Evolutionary conservation across 306 rosid species (phyloP), one percentile per base, ranked within the genome.

Genomic region (Lathyrus oleraceus): DNA sequence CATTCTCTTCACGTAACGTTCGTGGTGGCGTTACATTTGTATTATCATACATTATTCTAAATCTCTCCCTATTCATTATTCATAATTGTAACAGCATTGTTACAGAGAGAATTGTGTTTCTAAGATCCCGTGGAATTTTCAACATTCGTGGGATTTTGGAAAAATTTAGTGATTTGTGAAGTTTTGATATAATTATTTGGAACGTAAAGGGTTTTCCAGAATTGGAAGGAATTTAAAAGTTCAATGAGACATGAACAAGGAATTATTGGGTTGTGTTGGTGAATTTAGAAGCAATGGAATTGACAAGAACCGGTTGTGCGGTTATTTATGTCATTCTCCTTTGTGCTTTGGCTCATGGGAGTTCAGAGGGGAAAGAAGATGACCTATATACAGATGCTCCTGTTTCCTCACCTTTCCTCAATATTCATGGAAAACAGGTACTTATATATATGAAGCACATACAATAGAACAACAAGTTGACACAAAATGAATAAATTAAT

Each of bases 221-320:
- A 56, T 25, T 25, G 59, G 32, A 43, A 40, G 61, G 70, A 58
- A 6, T 27, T 58, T 56, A 5, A 10, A 69, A 76, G 56, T 81
- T 81, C 80, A 67, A 87, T 89, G 96, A 85, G 87, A 92, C 73
- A 92, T 87, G 96, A 90, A 59, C 49, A 48, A 44, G 9, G 79
- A 79, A 49, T 54, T 57, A 1, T 15, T 11, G 58, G 49, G 49
- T 68, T 68, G 79, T 61, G 39, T 68, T 73, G 79, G 49, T 79
- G 72, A 79, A 32, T 51, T 67, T 60, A 43, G 8, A 44, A 82
- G 75, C 57, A 72, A 88, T 87, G 89, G 91, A 80, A 77, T 76
- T 85, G 81, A 79, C 79, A 83, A 86, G 83, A 78, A 85, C 75
- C 13, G 51, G 84, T 44, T 80, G 69, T 75, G 83, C 84, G 38